A percentile compares a stretch with the other conserved stretches of the same genome.
Evolutionary conservation across 257 asterid species (phyloP).

Genomic region (Solanum chmielewskii): DNA sequence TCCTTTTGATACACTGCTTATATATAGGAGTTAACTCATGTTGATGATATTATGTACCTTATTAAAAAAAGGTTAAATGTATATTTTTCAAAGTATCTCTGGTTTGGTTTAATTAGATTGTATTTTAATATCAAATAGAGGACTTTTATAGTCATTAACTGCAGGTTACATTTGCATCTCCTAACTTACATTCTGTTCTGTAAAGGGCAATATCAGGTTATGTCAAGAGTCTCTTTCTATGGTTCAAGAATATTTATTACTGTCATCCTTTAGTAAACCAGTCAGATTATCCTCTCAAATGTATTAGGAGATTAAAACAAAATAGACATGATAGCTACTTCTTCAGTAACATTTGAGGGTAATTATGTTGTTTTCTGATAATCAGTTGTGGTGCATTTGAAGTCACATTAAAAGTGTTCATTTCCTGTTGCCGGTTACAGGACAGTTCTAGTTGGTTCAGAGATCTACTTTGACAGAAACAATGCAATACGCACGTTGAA

Average conservation of each 20-base stretch:
- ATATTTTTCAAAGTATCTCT: not conserved
- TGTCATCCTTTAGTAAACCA: not conserved
- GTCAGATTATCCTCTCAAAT: not conserved
- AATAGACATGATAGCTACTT: not conserved
- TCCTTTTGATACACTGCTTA: not conserved
- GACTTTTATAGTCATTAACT: not conserved
- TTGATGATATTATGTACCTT: not conserved
- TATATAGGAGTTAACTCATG: not conserved
- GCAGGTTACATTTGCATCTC: not conserved
- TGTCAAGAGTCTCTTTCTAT: not conserved
- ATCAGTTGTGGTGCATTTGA: not conserved
- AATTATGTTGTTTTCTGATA: not conserved
- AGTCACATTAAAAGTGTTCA: not conserved
- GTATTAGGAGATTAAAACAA: not conserved
- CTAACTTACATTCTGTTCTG: not conserved
- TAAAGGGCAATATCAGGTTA: not conserved
- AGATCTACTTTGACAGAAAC: conserved; percentile 52
- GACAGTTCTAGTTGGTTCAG: conserved; percentile 65
- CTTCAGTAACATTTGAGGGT: not conserved
- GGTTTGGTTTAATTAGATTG: not conserved
- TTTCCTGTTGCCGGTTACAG: conserved; percentile 24
- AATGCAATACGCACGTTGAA: conserved; percentile 53
- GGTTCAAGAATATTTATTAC: not conserved
- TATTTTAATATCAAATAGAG: not conserved
- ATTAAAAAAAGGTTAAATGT: not conserved